Conservation (phyloP, 2,329 filamentous ascomycete species). For the Helicocarpus griseus region DNA sequence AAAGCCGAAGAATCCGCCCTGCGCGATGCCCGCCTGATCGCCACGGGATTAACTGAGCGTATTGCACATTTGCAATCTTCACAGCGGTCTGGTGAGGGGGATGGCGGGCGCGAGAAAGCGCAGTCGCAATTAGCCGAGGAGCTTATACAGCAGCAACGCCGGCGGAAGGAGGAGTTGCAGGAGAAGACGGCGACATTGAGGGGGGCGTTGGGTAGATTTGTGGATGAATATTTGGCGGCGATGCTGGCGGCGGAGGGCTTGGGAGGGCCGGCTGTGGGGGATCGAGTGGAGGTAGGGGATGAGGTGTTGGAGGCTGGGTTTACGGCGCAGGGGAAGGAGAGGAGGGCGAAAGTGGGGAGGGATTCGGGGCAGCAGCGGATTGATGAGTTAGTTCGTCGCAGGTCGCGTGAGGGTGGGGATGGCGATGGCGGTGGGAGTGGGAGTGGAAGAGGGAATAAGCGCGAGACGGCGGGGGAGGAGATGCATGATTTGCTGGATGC, state of each 20-base stretch:
- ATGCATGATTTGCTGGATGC: slow-evolving; percentile 39
- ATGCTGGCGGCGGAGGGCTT: slow-evolving; percentile 78
- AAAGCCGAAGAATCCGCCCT: slow-evolving; percentile 38
- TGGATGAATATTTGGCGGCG: slow-evolving; percentile 58
- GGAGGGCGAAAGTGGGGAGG: slow-evolving; percentile 32
- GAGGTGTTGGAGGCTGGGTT: slow-evolving; percentile 45
- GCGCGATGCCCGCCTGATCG: slow-evolving; percentile 39
- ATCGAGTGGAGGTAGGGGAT: slow-evolving; percentile 56
- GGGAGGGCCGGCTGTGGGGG: slow-evolving; percentile 72
- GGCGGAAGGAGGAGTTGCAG: slow-evolving; percentile 52
- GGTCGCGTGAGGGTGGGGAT: slow-evolving; percentile 14
- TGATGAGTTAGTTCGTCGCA: slow-evolving; percentile 40
- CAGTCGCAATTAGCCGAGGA: slow-evolving; percentile 54
- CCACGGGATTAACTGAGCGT: slow-evolving; percentile 43
- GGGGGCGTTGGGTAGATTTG: slow-evolving; percentile 57
- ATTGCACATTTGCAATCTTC: slow-evolving; percentile 43
- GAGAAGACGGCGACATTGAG: slow-evolving; percentile 52
- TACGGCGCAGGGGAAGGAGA: slow-evolving; percentile 41
- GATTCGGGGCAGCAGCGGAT: slow-evolving; percentile 38
- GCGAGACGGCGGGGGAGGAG: slow-evolving; percentile 39
- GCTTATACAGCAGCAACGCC: slow-evolving; percentile 50
- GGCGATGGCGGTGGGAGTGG: slow-evolving; percentile 13
- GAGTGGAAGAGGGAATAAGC: slow-evolving; percentile 28
- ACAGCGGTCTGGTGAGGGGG: no score
- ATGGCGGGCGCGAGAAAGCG: slow-evolving; percentile 37